These are phyloP conservation scores for Neonectria coccinea DNA, from an alignment of 2,329 filamentous ascomycete species.

Conservation along the genomic window DNA sequence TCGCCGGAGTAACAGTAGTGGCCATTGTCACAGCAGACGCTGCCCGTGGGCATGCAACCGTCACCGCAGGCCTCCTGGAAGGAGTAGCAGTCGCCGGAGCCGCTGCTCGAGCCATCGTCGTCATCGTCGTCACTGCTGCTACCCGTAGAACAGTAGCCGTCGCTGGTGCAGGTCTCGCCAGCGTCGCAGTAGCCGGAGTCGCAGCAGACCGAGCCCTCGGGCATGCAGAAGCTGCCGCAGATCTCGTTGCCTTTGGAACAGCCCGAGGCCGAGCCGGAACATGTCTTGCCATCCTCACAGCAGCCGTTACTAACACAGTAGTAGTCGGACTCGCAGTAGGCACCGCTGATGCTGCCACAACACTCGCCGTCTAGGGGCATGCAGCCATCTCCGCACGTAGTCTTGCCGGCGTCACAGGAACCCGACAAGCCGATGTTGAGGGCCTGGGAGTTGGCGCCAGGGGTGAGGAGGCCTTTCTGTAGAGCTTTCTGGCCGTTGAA, in stretches of 20 bases:
- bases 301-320: constrained; percentile 49
- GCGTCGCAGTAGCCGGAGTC: constrained; percentile 45
- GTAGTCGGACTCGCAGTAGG: constrained; percentile 49
- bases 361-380: constrained; percentile 48
- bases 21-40: constrained; percentile 42
- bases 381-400: constrained; percentile 48
- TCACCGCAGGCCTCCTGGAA: constrained; percentile 38
- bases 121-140: constrained; percentile 28
- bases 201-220: constrained; percentile 49
- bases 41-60: constrained; percentile 46
- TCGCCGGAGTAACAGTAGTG: constrained; percentile 50
- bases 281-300: constrained; percentile 49
- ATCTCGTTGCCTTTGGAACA: constrained; percentile 42
- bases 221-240: constrained; percentile 49
- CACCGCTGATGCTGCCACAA: constrained; percentile 45
- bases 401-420: constrained; percentile 40
- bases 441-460: constrained; percentile 34
- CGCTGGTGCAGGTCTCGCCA: constrained; percentile 45
- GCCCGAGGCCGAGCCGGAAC: constrained; percentile 45
- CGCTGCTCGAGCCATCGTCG: constrained; percentile 33
- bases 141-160: constrained; percentile 37
- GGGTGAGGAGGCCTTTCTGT: constrained; percentile 35
- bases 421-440: constrained; percentile 34
- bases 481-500: constrained; percentile 34
- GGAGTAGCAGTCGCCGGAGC: constrained; percentile 33